Conservation (phyloP, 2,329 filamentous ascomycete species). For the Xylariaceae sp. region DNA sequence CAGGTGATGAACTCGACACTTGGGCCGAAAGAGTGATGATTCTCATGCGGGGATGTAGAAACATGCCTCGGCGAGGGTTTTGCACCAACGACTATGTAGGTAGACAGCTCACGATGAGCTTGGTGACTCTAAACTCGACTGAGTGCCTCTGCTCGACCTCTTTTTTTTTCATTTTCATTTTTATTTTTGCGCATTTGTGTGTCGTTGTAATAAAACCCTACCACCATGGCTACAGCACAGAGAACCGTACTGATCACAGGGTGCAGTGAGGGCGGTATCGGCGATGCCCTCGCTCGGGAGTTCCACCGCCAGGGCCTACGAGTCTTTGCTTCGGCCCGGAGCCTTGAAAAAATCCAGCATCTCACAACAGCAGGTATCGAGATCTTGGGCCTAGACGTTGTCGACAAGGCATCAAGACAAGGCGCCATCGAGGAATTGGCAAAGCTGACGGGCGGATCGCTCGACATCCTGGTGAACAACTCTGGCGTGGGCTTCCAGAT, state of each 20-base stretch:
- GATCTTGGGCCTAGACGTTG: conserved; percentile 38
- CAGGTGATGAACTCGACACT: no score
- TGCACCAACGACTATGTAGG: no score
- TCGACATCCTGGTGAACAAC: conserved; percentile 43
- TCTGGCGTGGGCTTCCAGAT: conserved; percentile 30
- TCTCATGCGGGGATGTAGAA: no score
- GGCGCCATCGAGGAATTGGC: conserved; percentile 27
- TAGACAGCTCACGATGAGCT: no score
- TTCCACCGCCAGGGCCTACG: conserved; percentile 32
- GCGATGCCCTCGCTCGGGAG: conserved; percentile 34
- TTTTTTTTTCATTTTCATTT: no score
- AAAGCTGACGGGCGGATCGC: conserved; percentile 28
- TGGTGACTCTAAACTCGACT: no score
- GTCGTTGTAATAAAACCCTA: no score
- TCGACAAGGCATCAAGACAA: conserved; percentile 27
- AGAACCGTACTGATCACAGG: conserved; percentile 33
- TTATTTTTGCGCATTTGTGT: no score
- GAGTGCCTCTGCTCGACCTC: no score
- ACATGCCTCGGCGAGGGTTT: no score
- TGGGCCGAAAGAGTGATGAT: no score
- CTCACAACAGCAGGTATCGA: conserved; percentile 30
- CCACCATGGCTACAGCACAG: not conserved
- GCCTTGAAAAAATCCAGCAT: conserved; percentile 27
- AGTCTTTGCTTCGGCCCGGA: conserved; percentile 38
- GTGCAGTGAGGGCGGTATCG: conserved; percentile 35